These are phyloP conservation scores for Pichia norvegensis DNA, from an alignment of 1,139 yeast species.

Conservation along the genomic window DNA sequence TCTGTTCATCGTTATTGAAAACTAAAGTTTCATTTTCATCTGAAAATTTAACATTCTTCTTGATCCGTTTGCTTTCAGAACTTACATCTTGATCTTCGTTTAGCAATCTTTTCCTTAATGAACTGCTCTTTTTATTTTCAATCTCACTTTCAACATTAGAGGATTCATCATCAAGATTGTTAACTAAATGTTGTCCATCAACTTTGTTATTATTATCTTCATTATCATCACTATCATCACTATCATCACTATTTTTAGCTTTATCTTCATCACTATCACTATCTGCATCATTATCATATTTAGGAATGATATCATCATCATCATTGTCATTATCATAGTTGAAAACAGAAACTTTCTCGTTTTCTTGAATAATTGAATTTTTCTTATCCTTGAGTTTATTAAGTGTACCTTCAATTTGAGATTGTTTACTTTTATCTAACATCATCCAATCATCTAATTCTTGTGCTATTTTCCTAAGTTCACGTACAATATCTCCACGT, in stretches of 20 bases:
- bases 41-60: constrained; percentile 8
- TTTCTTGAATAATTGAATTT: constrained; percentile 8
- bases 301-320: constrained; percentile 28
- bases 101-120: constrained; percentile 2
- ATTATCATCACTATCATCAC: constrained; percentile 16
- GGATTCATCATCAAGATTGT: constrained; percentile 1
- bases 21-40: constrained; percentile 7
- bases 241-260: background rate
- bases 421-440: constrained; percentile 39
- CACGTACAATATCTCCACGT: constrained; percentile 35
- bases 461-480: constrained; percentile 37
- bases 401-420: constrained; percentile 31
- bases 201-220: constrained; percentile 5
- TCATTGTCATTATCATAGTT: constrained; percentile 29
- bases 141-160: background rate
- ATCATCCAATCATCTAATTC: constrained; percentile 37
- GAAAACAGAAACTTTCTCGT: constrained; percentile 10
- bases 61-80: background rate
- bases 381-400: constrained; percentile 12
- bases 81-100: constrained; percentile 1
- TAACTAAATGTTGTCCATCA: background rate
- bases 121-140: background rate
- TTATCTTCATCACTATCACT: constrained; percentile 24
- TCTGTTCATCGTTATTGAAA: constrained; percentile 4
- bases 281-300: constrained; percentile 30